A percentile compares a stretch with the other conserved stretches of the same genome.
Conservation (phyloP, 2,329 filamentous ascomycete species). For the Ophiocordyceps camponoti-leonardi region DNA sequence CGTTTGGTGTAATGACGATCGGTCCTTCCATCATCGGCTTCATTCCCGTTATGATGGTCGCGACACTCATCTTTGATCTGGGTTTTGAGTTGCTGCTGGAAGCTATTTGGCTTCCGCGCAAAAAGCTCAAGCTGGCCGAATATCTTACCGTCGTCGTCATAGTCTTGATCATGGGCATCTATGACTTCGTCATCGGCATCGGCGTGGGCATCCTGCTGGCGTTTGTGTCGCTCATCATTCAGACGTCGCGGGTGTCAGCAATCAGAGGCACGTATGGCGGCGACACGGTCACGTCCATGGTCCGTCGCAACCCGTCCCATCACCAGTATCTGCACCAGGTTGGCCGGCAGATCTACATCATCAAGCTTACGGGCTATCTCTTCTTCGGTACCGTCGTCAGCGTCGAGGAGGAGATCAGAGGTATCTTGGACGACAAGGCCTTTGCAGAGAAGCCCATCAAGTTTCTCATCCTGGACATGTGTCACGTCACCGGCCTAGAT, state of each 20-base stretch:
- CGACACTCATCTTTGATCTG: constrained; percentile 83
- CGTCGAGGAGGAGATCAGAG: constrained; percentile 76
- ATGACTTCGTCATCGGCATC: constrained; percentile 93
- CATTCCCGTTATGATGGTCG: constrained; percentile 94
- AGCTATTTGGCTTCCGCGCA: constrained; percentile 74
- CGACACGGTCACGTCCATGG: constrained; percentile 77
- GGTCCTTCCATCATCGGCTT: constrained; percentile 82
- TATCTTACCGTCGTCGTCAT: constrained; percentile 83
- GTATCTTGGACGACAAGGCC: constrained; percentile 63
- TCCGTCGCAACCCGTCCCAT: constrained; percentile 78
- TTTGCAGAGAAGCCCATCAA: constrained; percentile 68
- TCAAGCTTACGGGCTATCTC: constrained; percentile 87
- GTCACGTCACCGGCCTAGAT: constrained; percentile 80
- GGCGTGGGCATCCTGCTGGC: constrained; percentile 81
- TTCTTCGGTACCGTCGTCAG: constrained; percentile 97
- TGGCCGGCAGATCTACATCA: constrained; percentile 73
- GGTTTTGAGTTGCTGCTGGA: constrained; percentile 85
- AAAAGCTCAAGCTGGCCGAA: constrained; percentile 72
- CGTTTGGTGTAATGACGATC: constrained; percentile 65
- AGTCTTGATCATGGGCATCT: constrained; percentile 86
- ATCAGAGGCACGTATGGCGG: constrained; percentile 84
- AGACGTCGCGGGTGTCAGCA: constrained; percentile 78
- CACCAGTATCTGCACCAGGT: constrained; percentile 73
- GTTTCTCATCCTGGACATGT: constrained; percentile 78
- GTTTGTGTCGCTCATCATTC: constrained; percentile 78